These are phyloP conservation scores for Aspergillus incahuasiensis DNA, from an alignment of 495 filamentous ascomycete species.

Conservation along the genomic window DNA sequence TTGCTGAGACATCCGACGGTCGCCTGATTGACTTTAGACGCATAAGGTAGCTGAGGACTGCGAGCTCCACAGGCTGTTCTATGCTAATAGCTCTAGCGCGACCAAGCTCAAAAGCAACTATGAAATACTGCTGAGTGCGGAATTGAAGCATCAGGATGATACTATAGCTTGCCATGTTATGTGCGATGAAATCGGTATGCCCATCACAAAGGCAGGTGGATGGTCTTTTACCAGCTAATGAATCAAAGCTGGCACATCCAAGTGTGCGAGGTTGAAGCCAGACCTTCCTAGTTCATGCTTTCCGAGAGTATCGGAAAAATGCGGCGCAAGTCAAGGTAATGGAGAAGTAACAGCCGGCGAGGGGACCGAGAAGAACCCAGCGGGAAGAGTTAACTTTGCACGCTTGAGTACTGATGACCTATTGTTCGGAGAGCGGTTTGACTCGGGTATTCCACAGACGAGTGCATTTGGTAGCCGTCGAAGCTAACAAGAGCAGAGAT, in stretches of 20 bases:
- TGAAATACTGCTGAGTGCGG: constrained; percentile 57
- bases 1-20: constrained; percentile 74
- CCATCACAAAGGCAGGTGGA: neutral
- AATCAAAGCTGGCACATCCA: constrained; percentile 66
- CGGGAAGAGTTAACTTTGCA: constrained; percentile 23
- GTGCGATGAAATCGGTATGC: constrained; percentile 80
- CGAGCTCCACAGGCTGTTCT: neutral
- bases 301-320: constrained; percentile 15
- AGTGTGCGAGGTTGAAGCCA: constrained; percentile 57
- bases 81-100: constrained; percentile 45
- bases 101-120: constrained; percentile 59
- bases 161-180: constrained; percentile 67
- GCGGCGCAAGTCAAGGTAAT: neutral
- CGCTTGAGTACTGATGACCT: constrained; percentile 55
- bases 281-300: constrained; percentile 57
- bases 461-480: neutral
- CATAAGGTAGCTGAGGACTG: constrained; percentile 41
- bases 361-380: constrained; percentile 4
- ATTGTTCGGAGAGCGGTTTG: constrained; percentile 51
- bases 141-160: constrained; percentile 53
- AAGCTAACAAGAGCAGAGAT: neutral
- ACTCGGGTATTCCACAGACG: constrained; percentile 22
- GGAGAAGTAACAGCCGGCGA: constrained; percentile 5
- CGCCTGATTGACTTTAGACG: constrained; percentile 72
- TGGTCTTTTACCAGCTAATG: neutral